Conservation (phyloP, 345 rosid genomes). For the Rhodomyrtus tomentosa region DNA sequence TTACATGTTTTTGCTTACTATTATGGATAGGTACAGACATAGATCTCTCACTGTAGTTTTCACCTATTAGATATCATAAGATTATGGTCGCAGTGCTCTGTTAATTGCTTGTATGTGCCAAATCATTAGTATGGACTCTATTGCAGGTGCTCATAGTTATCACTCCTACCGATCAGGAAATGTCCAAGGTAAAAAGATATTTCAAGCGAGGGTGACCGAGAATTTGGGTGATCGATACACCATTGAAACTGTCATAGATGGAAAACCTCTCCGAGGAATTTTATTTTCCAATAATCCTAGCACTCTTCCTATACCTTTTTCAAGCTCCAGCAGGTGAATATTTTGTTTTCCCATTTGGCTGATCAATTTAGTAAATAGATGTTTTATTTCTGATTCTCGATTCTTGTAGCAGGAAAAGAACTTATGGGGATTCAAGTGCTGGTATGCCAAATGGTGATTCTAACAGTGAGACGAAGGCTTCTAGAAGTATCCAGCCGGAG, state of each 20-base stretch:
- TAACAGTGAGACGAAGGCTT: slow-evolving; percentile 20
- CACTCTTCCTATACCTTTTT: slow-evolving; percentile 14
- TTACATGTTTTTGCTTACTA: too few species aligned
- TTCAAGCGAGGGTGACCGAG: slow-evolving; percentile 78
- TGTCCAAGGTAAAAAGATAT: slow-evolving; percentile 58
- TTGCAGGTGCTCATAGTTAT: slow-evolving; percentile 45
- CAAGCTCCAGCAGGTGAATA: slow-evolving; percentile 34
- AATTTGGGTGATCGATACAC: slow-evolving; percentile 63
- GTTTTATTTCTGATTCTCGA: not conserved
- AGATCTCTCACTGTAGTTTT: not conserved
- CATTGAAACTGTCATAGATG: slow-evolving; percentile 77
- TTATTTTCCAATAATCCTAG: slow-evolving; percentile 59
- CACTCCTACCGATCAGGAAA: slow-evolving; percentile 19
- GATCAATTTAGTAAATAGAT: not conserved
- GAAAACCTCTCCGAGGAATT: slow-evolving; percentile 79
- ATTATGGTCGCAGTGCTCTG: not conserved
- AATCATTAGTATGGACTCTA: not conserved
- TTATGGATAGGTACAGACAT: not conserved
- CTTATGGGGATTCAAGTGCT: slow-evolving; percentile 17
- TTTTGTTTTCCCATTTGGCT: not conserved
- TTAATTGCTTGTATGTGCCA: not conserved
- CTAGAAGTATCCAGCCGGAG: slow-evolving; percentile 13
- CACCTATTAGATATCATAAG: not conserved
- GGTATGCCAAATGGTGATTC: slow-evolving; percentile 34
- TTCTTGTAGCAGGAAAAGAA: slow-evolving; percentile 39